A percentile compares a stretch with the other conserved stretches of the same genome.
Conservation (phyloP, 306 rosid genomes). For the Glycine tomentella region DNA sequence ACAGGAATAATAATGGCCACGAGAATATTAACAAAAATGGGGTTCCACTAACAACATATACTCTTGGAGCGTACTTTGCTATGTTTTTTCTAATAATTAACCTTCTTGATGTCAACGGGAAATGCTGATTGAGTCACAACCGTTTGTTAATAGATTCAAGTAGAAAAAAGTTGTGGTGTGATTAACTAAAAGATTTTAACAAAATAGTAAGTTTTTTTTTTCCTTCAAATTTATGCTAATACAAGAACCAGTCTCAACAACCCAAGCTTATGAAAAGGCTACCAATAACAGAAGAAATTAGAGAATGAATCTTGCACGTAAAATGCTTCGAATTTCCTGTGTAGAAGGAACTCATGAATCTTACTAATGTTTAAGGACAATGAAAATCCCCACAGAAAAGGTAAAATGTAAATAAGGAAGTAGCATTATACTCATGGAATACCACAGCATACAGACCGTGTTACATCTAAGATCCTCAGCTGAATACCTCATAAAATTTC, state of each 20-base stretch:
- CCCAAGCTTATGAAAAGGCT: slow-evolving; percentile 2
- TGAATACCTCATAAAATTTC: slow-evolving; percentile 82
- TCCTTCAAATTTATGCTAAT: slow-evolving; percentile 14
- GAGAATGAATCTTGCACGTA: not conserved
- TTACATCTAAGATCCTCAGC: slow-evolving; percentile 55
- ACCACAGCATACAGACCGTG: slow-evolving; percentile 31
- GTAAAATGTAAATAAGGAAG: not conserved
- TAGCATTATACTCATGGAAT: slow-evolving; percentile 45
- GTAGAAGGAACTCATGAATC: slow-evolving; percentile 39
- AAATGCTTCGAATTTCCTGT: slow-evolving; percentile 16
- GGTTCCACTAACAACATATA: not conserved
- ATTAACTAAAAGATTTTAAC: not conserved
- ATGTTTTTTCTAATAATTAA: not conserved
- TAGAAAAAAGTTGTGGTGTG: not conserved
- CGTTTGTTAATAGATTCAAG: not conserved
- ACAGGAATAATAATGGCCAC: not conserved
- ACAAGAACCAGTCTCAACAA: not conserved
- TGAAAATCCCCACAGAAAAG: slow-evolving; percentile 31
- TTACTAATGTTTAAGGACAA: slow-evolving; percentile 37
- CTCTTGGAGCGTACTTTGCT: not conserved
- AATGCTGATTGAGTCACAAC: not conserved
- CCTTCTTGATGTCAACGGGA: not conserved
- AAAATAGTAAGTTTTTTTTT: not conserved
- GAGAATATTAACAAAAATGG: not conserved
- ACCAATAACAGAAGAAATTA: not conserved